phyloP scores from a whole-genome alignment of 495 filamentous ascomycete species.

The Penicillium verhagenii region DNA sequence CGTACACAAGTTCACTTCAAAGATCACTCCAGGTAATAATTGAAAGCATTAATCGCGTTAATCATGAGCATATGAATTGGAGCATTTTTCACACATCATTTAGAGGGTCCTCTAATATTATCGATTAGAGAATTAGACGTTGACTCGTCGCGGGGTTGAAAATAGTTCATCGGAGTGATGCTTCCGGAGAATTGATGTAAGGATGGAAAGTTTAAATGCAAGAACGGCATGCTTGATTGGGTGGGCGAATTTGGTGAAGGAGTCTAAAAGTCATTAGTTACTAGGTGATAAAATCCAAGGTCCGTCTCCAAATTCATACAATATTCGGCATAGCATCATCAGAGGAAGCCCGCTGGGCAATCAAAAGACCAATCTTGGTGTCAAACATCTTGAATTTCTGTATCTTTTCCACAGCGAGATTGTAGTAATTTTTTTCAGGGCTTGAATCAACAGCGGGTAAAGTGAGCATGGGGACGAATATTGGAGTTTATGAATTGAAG shows the following conservation, averaged over 20 bases:
- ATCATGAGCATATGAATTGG: neutral
- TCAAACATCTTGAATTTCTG: constrained; percentile 3
- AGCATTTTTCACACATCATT: neutral
- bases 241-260: neutral
- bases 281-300: neutral
- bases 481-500: neutral
- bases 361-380: constrained; percentile 13
- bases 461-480: no score
- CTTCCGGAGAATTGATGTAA: neutral
- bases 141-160: neutral
- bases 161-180: neutral
- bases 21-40: no score
- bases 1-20: no score
- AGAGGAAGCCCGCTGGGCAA: neutral
- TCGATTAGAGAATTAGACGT: neutral
- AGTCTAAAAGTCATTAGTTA: neutral
- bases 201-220: neutral
- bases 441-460: no score
- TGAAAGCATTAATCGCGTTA: no score
- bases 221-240: neutral
- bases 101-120: neutral
- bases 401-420: neutral
- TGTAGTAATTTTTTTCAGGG: neutral
- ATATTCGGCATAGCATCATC: neutral
- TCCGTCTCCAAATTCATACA: neutral